Base-by-base conservation (phyloP, 208 protist genomes). In the Leishmania arabica region DNA sequence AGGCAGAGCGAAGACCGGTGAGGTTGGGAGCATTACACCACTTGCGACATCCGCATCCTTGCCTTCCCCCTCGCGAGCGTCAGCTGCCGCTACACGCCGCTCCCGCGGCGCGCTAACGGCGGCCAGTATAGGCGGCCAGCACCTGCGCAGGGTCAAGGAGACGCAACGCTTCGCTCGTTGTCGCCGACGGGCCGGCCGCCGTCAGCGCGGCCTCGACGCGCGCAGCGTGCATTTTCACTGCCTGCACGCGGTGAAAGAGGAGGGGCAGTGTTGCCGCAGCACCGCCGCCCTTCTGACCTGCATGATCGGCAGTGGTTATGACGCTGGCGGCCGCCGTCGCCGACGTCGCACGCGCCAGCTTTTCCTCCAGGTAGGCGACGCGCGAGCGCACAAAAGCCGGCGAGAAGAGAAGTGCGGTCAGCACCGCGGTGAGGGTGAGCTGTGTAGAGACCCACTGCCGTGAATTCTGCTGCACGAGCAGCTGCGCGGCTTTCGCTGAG, bases 181-280 rank as follows among this genome's bases (percentile, higher is more conserved):
- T 66, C 47, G 45, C n/a, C 7, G 47, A 53, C 34, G 53, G 72
- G 34, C 51, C 68, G 45, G 51, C 62, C 34, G n/a, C 47, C 11
- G 77, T 77, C 11, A 79, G 62, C 15, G 71, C 77, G 19, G 73
- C 49, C 24, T 86, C 73, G 24, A 86, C 47, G 24, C 78, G 82
- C 6, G 78, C 68, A 54, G 58, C 72, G 68, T 86, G 78, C 53
- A 75, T 71, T 64, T 82, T 82, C 37, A 86, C 42, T 51, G 66
- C 78, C 78, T 86, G 82, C 65, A 86, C 78, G 24, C 82, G 82
- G 34, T 86, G 82, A 54, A 86, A 86, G 34, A 86, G 82, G 3
- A 68, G 78, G 21, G 78, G 45, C 40, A 86, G 78, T 45, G 78
- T 37, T 53, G 42, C 40, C 24, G 82, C 45, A 49, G 78, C 7